Base-by-base conservation (phyloP, 371 early-diverging fungal species). In the Mucor piriformis region DNA sequence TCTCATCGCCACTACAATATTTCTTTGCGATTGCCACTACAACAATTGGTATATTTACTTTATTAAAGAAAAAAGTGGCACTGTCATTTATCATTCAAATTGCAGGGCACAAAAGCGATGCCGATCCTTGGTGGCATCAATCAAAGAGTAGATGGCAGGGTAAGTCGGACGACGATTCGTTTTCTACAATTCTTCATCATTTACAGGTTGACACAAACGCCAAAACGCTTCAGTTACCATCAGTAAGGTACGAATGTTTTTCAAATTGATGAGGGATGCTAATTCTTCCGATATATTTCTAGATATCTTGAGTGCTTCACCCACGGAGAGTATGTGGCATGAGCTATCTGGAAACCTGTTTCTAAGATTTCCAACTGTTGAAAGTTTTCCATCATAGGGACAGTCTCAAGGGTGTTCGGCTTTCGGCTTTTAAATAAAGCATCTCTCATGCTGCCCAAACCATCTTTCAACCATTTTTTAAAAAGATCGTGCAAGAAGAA, bases 161-260 rank as follows among this genome's bases (percentile, higher is more conserved):
- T 56, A 32, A 40, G 65, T 64, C 23, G 60, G 56, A 23, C 56
- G 60, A n/a, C 65, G 47, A 51, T 29, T 64, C 55, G 56, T 25
- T 40, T 64, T n/a, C n/a, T n/a, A n/a, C n/a, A n/a, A n/a, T n/a
- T n/a, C n/a, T 32, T 57, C 42, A 51, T 63, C 63, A 51, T 63
- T 57, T 37, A 57, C 63, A 18, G 63, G 63, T 56, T 63, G 8
- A 59, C 68, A 60, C 24, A 63, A 38, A 47, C 59, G 60, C 64
- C 59, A 67, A 67, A 67, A 67, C 23, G 25, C 59, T 21, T 62
- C 63, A 15, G 68, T 7, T 56, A 68, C 46, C 54, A 47, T 63
- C 21, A 68, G 48, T 48, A 68, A 57, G 10, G 68, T 59, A 27
- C 63, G 53, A 50, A 68, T 68, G 59, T 63, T 68, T 50, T 61